Conservation (phyloP, 2,329 filamentous ascomycete genomes). For the Venturiaceae sp. region DNA sequence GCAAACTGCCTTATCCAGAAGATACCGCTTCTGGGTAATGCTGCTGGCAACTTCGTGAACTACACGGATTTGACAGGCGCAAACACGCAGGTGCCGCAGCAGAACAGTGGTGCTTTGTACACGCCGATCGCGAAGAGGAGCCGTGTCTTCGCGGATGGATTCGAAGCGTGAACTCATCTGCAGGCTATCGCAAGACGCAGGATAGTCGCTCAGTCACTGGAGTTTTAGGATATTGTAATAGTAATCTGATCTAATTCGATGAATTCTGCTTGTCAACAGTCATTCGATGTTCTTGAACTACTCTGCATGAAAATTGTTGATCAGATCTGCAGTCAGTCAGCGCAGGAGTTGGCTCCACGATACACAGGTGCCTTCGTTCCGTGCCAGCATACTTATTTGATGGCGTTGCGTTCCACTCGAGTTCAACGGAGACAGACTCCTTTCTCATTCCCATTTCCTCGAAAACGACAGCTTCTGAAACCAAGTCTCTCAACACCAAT, state of each 20-base stretch:
- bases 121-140: background rate
- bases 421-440: background rate
- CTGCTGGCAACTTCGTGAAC: conserved; percentile 59
- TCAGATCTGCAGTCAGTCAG: background rate
- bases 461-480: too few species aligned
- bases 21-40: conserved; percentile 55
- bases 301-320: background rate
- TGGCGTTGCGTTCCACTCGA: background rate
- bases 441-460: background rate
- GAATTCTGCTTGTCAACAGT: too few species aligned
- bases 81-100: background rate
- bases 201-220: background rate
- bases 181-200: too few species aligned
- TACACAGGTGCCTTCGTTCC: background rate
- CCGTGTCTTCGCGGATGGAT: background rate
- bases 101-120: background rate
- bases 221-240: background rate
- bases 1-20: conserved; percentile 46
- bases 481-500: too few species aligned
- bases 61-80: conserved; percentile 10
- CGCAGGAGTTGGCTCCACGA: background rate
- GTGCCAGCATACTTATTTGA: background rate
- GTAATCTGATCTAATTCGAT: background rate
- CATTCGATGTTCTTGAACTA: background rate
- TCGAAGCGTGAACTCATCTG: background rate